Conservation (phyloP, 768 basidiomycete species). For the Candolleomyces eurysporus region DNA sequence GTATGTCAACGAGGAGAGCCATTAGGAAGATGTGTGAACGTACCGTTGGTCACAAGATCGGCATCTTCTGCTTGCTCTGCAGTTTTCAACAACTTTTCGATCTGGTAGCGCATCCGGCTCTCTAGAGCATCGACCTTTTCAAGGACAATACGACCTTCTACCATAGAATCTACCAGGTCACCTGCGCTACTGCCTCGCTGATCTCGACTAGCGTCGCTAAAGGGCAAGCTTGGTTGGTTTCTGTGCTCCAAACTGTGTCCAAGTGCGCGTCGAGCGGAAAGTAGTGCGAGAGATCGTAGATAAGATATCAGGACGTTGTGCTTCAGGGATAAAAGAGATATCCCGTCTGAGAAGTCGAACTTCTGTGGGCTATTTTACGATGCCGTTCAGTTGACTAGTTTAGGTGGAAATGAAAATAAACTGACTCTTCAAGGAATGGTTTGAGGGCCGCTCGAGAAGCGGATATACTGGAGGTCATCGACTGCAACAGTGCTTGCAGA, state of each 20-base stretch:
- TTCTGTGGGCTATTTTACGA: conserved; percentile 18
- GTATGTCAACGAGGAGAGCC: conserved; percentile 2
- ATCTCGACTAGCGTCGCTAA: conserved; percentile 50
- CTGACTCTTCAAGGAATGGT: conserved; percentile 55
- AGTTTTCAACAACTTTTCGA: conserved; percentile 85
- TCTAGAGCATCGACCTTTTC: conserved; percentile 89
- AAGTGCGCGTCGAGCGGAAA: conserved; percentile 66
- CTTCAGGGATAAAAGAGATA: conserved; percentile 88
- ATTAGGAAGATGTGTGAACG: conserved; percentile 12
- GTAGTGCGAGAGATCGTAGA: conserved; percentile 75
- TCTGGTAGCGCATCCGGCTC: conserved; percentile 88
- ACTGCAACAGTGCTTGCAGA: conserved; percentile 37
- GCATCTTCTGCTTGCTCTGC: conserved; percentile 59
- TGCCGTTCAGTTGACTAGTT: conserved; percentile 14
- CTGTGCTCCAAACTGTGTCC: conserved; percentile 62
- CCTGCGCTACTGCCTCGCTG: conserved; percentile 59
- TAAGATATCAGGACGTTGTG: conserved; percentile 83
- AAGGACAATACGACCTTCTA: conserved; percentile 77
- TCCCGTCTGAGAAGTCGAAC: conserved; percentile 68
- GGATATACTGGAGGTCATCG: conserved; percentile 62
- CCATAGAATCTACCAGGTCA: conserved; percentile 76
- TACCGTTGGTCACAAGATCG: conserved; percentile 57
- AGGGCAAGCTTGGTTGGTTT: conserved; percentile 46
- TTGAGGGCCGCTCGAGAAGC: conserved; percentile 58
- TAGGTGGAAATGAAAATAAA: conserved; percentile 10